These are phyloP conservation scores for Parathielavia hyrcaniae DNA, from an alignment of 495 filamentous ascomycete species.

Conservation along the genomic window DNA sequence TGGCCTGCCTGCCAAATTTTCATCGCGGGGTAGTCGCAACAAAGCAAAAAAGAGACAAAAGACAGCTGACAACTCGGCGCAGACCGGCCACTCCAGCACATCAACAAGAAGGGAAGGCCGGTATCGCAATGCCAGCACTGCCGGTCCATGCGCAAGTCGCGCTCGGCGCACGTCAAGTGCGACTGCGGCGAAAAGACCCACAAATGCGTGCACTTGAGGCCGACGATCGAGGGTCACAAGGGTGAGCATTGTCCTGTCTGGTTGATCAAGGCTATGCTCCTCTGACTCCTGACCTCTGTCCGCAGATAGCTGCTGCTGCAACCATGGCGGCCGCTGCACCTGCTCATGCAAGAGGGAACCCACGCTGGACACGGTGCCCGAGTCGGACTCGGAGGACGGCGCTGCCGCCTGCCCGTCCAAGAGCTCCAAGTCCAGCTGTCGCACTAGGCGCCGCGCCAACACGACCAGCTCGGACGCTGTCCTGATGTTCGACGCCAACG, in stretches of 20 bases:
- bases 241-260: conserved; percentile 43
- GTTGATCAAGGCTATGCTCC: conserved; percentile 34
- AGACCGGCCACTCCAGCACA: conserved; percentile 92
- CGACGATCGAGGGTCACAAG: conserved; percentile 49
- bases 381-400: conserved; percentile 53
- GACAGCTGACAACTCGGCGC: conserved; percentile 28
- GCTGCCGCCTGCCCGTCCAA: conserved; percentile 39
- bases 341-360: conserved; percentile 88
- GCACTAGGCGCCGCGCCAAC: conserved; percentile 54
- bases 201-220: conserved; percentile 60
- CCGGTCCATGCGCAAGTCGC: conserved; percentile 93
- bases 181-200: conserved; percentile 90
- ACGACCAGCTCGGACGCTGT: conserved; percentile 76
- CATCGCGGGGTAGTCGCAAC: conserved; percentile 15
- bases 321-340: conserved; percentile 83
- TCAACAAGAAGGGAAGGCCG: conserved; percentile 97
- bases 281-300: conserved; percentile 46
- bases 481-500: conserved; percentile 82
- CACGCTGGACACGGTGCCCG: conserved; percentile 66
- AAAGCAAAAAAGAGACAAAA: neutral
- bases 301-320: conserved; percentile 79
- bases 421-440: conserved; percentile 54
- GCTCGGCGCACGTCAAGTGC: conserved; percentile 91
- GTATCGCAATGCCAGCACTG: conserved; percentile 98
- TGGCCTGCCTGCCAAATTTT: conserved; percentile 13